phyloP scores from a whole-genome alignment of 352 stramenopile genomes.

The Globisporangium emineosum region DNA sequence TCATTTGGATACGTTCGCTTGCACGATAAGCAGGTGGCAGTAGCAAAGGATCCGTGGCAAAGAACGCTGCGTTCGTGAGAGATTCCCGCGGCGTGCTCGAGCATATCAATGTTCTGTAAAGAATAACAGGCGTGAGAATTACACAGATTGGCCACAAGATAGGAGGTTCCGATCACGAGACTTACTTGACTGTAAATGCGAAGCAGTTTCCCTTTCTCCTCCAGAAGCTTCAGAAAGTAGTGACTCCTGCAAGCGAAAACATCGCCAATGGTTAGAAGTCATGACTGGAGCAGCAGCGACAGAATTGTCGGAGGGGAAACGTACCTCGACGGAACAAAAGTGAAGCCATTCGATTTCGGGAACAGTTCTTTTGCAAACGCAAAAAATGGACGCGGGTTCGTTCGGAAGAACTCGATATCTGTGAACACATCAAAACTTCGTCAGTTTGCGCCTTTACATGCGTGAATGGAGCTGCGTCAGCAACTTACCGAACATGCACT shows the following conservation, averaged over 20 bases:
- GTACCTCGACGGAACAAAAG: conserved; percentile 71
- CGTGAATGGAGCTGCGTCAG: neutral
- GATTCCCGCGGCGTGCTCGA: conserved; percentile 93
- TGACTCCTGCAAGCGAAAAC: conserved; percentile 71
- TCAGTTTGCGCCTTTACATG: neutral
- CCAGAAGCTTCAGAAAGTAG: conserved; percentile 93
- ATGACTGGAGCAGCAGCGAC: neutral
- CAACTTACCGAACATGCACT: conserved; percentile 82
- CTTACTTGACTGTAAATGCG: conserved; percentile 89
- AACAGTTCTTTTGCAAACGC: conserved; percentile 92
- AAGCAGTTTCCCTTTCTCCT: conserved; percentile 91
- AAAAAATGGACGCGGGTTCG: conserved; percentile 97
- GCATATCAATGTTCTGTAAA: conserved; percentile 97
- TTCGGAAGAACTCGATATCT: conserved; percentile 97
- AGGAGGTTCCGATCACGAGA: neutral
- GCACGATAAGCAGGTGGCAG: conserved; percentile 91
- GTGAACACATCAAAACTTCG: conserved; percentile 5
- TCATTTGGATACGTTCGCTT: conserved; percentile 74
- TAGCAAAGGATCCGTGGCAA: conserved; percentile 93
- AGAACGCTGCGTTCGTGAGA: conserved; percentile 89
- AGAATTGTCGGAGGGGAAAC: neutral
- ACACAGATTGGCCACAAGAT: neutral
- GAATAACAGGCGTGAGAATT: neutral
- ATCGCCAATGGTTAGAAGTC: neutral
- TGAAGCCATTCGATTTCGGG: conserved; percentile 76